Percentiles rank a stretch among this genome's conserved stretches.
Conservation (phyloP, 2,329 filamentous ascomycete species). For the Colletotrichum sp. region DNA sequence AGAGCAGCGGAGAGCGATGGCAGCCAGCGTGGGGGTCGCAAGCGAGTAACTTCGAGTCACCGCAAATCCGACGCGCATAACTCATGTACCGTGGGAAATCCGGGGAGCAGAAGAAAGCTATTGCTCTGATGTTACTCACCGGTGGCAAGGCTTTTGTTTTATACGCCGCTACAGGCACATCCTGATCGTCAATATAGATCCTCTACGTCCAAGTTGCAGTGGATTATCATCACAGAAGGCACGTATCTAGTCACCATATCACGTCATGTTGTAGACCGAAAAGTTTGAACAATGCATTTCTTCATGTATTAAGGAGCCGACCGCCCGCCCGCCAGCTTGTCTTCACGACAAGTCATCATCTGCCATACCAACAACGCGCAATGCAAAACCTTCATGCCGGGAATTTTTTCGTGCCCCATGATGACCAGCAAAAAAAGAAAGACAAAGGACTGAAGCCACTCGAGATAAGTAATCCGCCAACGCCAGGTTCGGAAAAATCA, state of each 20-base stretch:
- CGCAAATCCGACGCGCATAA: neutral
- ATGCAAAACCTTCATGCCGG: slow-evolving; percentile 18
- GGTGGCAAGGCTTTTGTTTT: neutral
- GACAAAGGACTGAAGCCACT: neutral
- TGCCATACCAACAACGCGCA: neutral
- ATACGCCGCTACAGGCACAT: neutral
- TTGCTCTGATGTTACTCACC: neutral
- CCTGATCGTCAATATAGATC: neutral
- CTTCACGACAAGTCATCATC: slow-evolving; percentile 14
- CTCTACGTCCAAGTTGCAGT: neutral
- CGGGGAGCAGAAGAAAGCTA: neutral
- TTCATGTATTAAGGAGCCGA: slow-evolving; percentile 22
- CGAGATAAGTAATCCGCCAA: slow-evolving; percentile 2
- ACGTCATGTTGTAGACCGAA: neutral
- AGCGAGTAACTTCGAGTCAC: neutral
- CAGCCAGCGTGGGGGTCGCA: neutral
- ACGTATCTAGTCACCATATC: neutral
- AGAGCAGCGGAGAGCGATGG: neutral
- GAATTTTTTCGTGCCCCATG: slow-evolving; percentile 18
- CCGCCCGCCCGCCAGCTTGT: slow-evolving; percentile 14
- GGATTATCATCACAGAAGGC: neutral
- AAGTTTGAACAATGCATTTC: slow-evolving; percentile 11
- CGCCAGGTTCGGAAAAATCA: neutral
- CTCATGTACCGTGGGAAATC: neutral
- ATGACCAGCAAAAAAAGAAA: neutral